Base-by-base conservation (phyloP, 306 rosid genomes). In the Cyamopsis tetragonoloba region DNA sequence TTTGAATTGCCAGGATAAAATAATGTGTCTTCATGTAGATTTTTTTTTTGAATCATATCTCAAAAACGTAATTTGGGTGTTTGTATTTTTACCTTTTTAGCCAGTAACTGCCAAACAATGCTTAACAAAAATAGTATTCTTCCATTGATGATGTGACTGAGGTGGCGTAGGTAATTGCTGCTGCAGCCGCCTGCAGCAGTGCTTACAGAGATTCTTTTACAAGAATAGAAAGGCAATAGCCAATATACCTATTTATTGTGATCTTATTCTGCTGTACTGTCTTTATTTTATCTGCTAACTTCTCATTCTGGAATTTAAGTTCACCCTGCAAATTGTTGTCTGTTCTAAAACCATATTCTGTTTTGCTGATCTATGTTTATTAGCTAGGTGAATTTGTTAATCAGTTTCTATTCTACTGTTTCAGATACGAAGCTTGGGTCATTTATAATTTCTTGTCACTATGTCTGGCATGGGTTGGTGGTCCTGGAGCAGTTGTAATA, bases 391-490 rank as follows among this genome's bases (percentile, higher is more conserved):
- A 31, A 4, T 17, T 59, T 59, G 30, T 58, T 44, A 11, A 67
- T 66, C 66, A 37, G 10, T 59, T 66, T 38, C 26, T 53, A 17
- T 55, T 77, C 47, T 47, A 37, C 48, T 72, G 48, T 79, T 76
- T 81, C 87, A 92, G 98, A 75, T 92, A 92, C 70, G 98, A 92
- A 87, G 96, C 98, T 19, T 92, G 96, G 96, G 96, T 92, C 80
- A 92, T 92, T 62, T 92, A 92, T 73, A 89, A 92, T 75, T 92
- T 92, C 68, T 75, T 92, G 20, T 89, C 98, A 6, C 77, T 92
- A 19, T 92, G 98, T 77, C 84, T 92, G 74, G 96, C 93, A 64
- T 92, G 98, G 98, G 98, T 92, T 76, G 98, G 96, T 78, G 98
- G 98, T 53, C 98, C 98, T 56, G 98, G 98, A 78, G 91, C 98